Conservation (phyloP, 2,329 filamentous ascomycete genomes). For the Neonectria sp. region DNA sequence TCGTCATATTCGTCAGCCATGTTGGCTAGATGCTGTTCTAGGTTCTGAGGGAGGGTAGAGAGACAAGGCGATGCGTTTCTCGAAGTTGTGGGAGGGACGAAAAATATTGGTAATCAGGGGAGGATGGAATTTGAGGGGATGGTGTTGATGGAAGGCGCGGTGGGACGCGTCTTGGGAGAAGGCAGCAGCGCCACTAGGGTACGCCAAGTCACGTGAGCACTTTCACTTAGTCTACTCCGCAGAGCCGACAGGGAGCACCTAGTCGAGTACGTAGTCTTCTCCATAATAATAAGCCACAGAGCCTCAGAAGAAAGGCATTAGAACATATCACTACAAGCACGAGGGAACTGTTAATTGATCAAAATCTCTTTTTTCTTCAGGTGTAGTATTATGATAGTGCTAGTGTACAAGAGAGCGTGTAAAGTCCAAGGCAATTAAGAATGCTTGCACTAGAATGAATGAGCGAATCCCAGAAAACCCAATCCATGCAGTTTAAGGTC, state of each 20-base stretch:
- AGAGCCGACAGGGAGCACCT: too few species aligned
- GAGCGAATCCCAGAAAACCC: conserved; percentile 36
- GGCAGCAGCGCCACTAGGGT: conserved; percentile 44
- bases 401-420: conserved; percentile 42
- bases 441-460: conserved; percentile 22
- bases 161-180: conserved; percentile 52
- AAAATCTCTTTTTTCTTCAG: conserved; percentile 14
- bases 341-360: background rate
- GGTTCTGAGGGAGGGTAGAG: background rate
- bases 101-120: conserved; percentile 33
- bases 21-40: conserved; percentile 19
- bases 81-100: background rate
- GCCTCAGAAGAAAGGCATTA: background rate
- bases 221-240: conserved; percentile 1
- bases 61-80: too few species aligned
- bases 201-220: conserved; percentile 58
- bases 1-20: conserved; percentile 76
- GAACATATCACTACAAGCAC: background rate
- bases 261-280: too few species aligned
- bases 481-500: conserved; percentile 34
- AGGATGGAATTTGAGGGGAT: conserved; percentile 34
- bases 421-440: conserved; percentile 25
- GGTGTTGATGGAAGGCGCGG: conserved; percentile 48
- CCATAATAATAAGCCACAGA: background rate
- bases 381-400: conserved; percentile 28